A percentile compares a stretch with the other conserved stretches of the same genome.
Conservation (phyloP, 139 green algal genomes). For the Auxenochlorella pyrenoidosa region DNA sequence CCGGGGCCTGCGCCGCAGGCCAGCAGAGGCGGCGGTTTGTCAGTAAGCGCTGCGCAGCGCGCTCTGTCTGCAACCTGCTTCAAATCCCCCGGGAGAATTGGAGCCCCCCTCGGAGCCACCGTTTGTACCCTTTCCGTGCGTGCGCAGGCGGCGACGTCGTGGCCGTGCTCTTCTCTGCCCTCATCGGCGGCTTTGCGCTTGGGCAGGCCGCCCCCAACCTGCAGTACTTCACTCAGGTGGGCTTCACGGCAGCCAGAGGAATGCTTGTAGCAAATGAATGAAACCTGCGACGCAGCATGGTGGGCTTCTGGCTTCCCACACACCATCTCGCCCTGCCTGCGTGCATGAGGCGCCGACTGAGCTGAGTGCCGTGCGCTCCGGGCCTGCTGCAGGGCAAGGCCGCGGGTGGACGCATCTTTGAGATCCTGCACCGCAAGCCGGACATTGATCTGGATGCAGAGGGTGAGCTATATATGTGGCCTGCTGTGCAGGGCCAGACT, state of each 20-base stretch:
- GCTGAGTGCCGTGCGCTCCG: background rate
- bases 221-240: constrained; percentile 49
- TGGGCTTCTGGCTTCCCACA: too few relatives aligned
- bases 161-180: constrained; percentile 77
- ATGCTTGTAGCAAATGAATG: too few relatives aligned
- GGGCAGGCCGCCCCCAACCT: constrained; percentile 61
- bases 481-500: background rate
- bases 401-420: constrained; percentile 71
- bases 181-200: constrained; percentile 79
- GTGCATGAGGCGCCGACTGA: too few relatives aligned
- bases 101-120: too few relatives aligned
- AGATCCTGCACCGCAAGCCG: constrained; percentile 71
- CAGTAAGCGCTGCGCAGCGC: too few relatives aligned
- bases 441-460: constrained; percentile 53
- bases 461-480: background rate
- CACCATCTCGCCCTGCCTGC: background rate
- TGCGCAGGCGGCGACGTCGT: constrained; percentile 61
- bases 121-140: too few relatives aligned
- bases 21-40: too few relatives aligned
- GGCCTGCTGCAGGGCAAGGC: constrained; percentile 48
- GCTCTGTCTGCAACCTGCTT: too few relatives aligned
- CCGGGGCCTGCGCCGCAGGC: too few relatives aligned
- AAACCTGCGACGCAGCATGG: too few relatives aligned
- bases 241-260: background rate
- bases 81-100: too few relatives aligned